phyloP scores from a whole-genome alignment of 495 filamentous ascomycete genomes.

The Neurospora sp. region DNA sequence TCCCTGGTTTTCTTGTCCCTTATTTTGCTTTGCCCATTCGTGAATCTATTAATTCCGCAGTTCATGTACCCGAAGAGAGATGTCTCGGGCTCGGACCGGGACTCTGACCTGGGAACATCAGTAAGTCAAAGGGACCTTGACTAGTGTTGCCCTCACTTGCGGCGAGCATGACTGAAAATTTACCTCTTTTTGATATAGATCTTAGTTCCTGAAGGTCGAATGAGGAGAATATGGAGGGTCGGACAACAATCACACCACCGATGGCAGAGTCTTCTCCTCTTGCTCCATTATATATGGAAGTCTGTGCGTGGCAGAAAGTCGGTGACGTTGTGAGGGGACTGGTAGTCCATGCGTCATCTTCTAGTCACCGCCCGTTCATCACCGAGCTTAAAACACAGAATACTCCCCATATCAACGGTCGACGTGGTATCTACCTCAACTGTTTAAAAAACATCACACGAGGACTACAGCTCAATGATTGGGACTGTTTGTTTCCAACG shows the following conservation, averaged over 20 bases:
- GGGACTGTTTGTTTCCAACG: background rate
- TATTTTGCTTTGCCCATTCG: background rate
- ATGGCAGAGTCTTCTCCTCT: background rate
- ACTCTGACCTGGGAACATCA: background rate
- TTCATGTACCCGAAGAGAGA: background rate
- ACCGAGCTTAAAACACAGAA: background rate
- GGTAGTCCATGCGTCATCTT: background rate
- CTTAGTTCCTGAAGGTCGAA: background rate
- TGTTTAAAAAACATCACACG: background rate
- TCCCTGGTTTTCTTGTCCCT: background rate
- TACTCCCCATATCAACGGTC: background rate
- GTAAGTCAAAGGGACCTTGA: background rate
- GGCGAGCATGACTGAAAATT: background rate
- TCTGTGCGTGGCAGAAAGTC: background rate
- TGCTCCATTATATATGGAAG: background rate
- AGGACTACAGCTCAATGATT: background rate
- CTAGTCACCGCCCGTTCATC: background rate
- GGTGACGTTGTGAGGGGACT: background rate
- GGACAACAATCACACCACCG: background rate
- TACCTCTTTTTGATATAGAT: no score
- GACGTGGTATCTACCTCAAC: background rate
- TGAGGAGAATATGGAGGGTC: background rate
- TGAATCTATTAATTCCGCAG: background rate
- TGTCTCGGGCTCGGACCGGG: background rate
- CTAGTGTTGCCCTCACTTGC: background rate